Evolutionary conservation across 1,284 basidiomycete species (phyloP), one percentile per base, ranked within the genome.

Genomic region (Cutaneotrichosporon sp.): DNA sequence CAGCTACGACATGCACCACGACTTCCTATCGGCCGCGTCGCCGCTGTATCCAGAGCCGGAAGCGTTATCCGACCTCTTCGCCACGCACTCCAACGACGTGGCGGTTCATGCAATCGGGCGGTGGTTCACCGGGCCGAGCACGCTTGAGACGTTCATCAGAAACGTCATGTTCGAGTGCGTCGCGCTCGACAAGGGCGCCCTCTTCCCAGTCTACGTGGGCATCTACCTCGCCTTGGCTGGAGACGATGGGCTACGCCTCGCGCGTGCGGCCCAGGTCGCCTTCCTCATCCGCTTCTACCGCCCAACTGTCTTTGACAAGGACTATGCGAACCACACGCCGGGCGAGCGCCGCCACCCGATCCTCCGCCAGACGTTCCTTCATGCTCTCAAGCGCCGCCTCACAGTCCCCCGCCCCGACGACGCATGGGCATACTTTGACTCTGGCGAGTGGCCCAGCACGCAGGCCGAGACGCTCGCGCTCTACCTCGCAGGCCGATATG

Each of bases 81-180:
- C 86, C 1, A 89, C 90, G 0, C 93, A 92, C 75, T 89, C 90
- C 5, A 90, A 90, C 70, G 88, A 92, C 70, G 83, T 86, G 0
- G 82, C 87, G 30, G 89, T 90, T 79, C 82, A 91, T 22, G 85
- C 89, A 0, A 89, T 92, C 70, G 89, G 90, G 0, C 87, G 90
- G 68, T 85, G 87, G 62, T 86, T 93, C 70, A 87, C 86, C 58
- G 84, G 89, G 1, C n/a, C 46, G 6, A 49, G 65, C 16, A 18
- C 89, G 70, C 83, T 85, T 60, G 81, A 88, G 26, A 86, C 89
- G 72, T 87, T 89, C 70, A 83, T 86, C 22, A 90, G 90, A 67
- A 89, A 90, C 0, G 86, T 87, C 31, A 80, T 96, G 26, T 84
- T 96, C 61, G 94, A 97, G 76, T 90, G 90, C 76, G 88, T 98